Evolutionary conservation across 1,284 basidiomycete genomes (phyloP).

Genomic region (Malassezia caprae): DNA sequence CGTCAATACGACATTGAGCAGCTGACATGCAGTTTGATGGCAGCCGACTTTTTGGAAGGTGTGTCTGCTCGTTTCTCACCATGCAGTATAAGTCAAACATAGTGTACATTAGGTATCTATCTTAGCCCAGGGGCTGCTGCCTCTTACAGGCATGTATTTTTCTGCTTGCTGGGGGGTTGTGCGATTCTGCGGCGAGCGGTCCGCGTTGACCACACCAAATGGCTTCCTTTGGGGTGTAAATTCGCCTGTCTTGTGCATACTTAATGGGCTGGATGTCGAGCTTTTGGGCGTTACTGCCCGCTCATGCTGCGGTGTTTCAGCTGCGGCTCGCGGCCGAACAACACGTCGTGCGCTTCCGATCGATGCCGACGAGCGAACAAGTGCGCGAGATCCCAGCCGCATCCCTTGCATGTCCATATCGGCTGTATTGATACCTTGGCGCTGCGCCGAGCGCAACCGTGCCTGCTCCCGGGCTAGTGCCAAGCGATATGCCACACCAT

Average conservation of each 20-base stretch:
- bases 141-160: background rate
- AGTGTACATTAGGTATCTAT: slow-evolving; percentile 8
- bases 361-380: slow-evolving; percentile 4
- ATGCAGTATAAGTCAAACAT: background rate
- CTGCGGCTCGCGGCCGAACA: background rate
- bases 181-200: slow-evolving; percentile 16
- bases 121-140: background rate
- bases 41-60: slow-evolving; percentile 40
- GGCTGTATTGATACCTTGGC: background rate
- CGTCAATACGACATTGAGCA: slow-evolving; percentile 49
- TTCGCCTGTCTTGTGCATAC: background rate
- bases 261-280: background rate
- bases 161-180: background rate
- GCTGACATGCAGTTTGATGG: slow-evolving; percentile 28
- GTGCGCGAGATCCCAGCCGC: slow-evolving; percentile 3
- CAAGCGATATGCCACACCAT: slow-evolving; percentile 16
- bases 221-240: slow-evolving; percentile 14
- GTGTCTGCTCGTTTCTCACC: background rate
- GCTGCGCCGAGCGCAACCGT: background rate
- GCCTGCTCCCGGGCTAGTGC: slow-evolving; percentile 14
- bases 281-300: background rate
- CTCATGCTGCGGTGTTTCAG: background rate
- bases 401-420: background rate
- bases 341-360: slow-evolving; percentile 9
- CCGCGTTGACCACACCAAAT: slow-evolving; percentile 31